Percentiles rank a stretch among this genome's conserved stretches.
phyloP scores from a whole-genome alignment of 305 asterid genomes.

The Fraxinus paxiana region DNA sequence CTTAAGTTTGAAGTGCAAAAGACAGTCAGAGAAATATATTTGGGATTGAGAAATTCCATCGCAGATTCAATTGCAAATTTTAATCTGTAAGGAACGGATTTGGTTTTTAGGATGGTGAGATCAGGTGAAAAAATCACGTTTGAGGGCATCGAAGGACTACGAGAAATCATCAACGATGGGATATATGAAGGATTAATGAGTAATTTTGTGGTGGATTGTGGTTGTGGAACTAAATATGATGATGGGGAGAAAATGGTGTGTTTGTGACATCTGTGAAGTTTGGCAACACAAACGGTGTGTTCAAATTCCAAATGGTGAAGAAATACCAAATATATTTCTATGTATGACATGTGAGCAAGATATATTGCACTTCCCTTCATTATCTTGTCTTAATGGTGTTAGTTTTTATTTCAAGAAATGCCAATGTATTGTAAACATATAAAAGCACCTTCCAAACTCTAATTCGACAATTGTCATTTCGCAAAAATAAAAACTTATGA shows the following conservation, averaged over 20 bases:
- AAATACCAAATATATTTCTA: conserved; percentile 57
- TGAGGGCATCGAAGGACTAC: conserved; percentile 30
- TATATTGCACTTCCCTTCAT: conserved; percentile 47
- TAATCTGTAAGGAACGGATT: conserved; percentile 39
- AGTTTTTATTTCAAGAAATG: background rate
- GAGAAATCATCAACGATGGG: conserved; percentile 18
- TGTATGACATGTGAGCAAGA: conserved; percentile 71
- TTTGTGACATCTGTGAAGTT: conserved; percentile 81
- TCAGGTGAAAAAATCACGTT: conserved; percentile 46
- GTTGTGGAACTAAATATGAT: conserved; percentile 68
- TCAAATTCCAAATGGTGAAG: conserved; percentile 52
- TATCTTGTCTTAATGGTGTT: background rate
- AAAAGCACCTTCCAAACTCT: background rate
- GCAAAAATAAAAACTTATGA: background rate
- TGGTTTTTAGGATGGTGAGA: conserved; percentile 48
- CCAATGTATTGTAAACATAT: background rate
- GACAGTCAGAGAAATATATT: conserved; percentile 51
- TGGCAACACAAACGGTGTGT: conserved; percentile 79
- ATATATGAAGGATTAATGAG: conserved; percentile 24
- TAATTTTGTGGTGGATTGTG: conserved; percentile 48
- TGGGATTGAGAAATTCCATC: conserved; percentile 41
- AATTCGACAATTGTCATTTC: background rate
- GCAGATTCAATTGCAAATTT: conserved; percentile 37
- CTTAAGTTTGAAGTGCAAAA: conserved; percentile 54
- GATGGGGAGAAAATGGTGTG: conserved; percentile 85